Conservation (phyloP, 2,329 filamentous ascomycete genomes). For the Botrytis elliptica region DNA sequence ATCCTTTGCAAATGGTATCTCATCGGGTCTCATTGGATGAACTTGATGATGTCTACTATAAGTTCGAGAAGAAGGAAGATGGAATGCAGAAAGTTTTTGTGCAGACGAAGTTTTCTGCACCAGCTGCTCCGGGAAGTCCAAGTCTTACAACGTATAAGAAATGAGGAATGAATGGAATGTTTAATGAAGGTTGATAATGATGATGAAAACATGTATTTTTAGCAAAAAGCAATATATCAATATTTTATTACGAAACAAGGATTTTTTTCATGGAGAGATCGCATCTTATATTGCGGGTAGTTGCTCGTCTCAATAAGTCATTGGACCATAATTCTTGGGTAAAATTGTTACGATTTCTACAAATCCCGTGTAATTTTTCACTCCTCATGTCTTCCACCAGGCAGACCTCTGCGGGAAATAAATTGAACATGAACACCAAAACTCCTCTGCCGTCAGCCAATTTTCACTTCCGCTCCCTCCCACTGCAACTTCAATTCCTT, state of each 20-base stretch:
- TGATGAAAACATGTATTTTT: background rate
- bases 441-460: background rate
- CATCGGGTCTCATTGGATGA: slow-evolving; percentile 76
- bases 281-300: background rate
- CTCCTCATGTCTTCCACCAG: too few species aligned
- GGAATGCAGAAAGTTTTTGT: slow-evolving; percentile 78
- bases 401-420: background rate
- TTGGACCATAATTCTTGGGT: background rate
- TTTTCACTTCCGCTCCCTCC: background rate
- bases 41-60: slow-evolving; percentile 62
- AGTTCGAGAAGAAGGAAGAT: slow-evolving; percentile 60
- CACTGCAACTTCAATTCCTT: background rate
- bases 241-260: background rate
- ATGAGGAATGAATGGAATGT: background rate
- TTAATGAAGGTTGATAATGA: background rate
- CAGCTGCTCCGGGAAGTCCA: slow-evolving; percentile 51
- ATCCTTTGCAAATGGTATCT: slow-evolving; percentile 76
- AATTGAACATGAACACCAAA: background rate
- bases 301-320: background rate
- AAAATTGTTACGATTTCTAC: background rate
- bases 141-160: slow-evolving; percentile 10
- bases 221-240: background rate
- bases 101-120: slow-evolving; percentile 56
- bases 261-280: background rate
- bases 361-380: background rate